Base-by-base conservation (phyloP, 2,329 filamentous ascomycete genomes). In the Fusarium marasasianum region DNA sequence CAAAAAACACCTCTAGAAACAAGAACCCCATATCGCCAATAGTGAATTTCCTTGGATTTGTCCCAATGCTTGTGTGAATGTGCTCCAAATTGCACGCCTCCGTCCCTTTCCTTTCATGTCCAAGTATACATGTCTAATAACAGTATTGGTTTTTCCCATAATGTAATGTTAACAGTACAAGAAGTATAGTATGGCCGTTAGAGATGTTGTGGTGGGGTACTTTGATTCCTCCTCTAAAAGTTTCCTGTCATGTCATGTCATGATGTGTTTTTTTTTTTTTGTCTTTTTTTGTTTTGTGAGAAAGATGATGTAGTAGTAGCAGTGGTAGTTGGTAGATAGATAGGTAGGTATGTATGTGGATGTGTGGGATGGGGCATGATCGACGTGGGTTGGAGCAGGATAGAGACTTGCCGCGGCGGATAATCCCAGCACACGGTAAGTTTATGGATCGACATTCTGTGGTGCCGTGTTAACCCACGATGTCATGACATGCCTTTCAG, bases 381-480 rank as follows among this genome's bases (percentile, higher is more conserved):
- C 64, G 70, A 72, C 69, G 51, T 68, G 45, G 51, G 44, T 61
- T 33, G 61, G 53, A 58, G 58, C 22, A 59, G 54, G 51, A 70
- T 67, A 33, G 72, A 56, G 60, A 64, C 61, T 71, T 62, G 62
- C 61, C 68, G 63, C 56, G 60, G 71, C 56, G 57, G 67, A 59
- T 48, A 57, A 51, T 63, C 37, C 66, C 65, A 66, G 61, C 24
- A 41, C 57, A 47, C 63, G 24, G 66, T 58, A 68, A 41, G 29
- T 44, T 29, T 65, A 33, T 53, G 53, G 70, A 73, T 73, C 60
- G 51, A 71, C 63, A 58, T 41, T 61, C 9, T 77, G 75, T 77
- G 75, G 73, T 77, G 59, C 73, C 55, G 73, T 76, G 22, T 73
- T 73, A 67, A 69, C 74, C 72, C 72, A 75, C 69, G 58, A 38